Conservation (phyloP, 2,329 filamentous ascomycete species). For the Coniochaeta prunicola region DNA sequence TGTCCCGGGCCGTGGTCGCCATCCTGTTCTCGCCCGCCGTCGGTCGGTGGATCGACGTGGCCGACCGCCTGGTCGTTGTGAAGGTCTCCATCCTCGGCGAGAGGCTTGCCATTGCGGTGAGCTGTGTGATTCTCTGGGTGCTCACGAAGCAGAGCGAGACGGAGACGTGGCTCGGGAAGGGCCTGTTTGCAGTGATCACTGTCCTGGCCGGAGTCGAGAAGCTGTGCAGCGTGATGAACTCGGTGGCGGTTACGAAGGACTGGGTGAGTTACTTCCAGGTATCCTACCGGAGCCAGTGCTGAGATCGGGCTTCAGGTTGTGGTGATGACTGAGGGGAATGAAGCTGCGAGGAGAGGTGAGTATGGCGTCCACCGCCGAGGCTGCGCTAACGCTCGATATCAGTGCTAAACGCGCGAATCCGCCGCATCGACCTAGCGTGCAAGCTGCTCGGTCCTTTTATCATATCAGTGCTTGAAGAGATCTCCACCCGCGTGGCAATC, state of each 20-base stretch:
- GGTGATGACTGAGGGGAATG: conserved; percentile 35
- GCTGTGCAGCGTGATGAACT: conserved; percentile 2
- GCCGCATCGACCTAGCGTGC: conserved; percentile 51
- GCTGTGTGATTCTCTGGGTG: background rate
- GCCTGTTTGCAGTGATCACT: background rate
- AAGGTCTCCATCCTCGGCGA: background rate
- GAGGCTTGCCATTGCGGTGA: background rate
- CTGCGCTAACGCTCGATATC: no score
- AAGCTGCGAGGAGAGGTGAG: conserved; percentile 21
- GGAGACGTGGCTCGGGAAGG: background rate
- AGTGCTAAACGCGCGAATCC: conserved; percentile 45
- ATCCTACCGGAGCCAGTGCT: no score
- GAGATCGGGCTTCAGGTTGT: no score
- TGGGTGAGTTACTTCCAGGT: no score
- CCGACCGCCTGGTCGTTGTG: background rate
- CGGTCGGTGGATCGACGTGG: background rate
- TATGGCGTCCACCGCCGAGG: no score
- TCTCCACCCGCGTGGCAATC: conserved; percentile 37
- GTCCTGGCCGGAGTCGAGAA: conserved; percentile 5
- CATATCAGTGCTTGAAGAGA: conserved; percentile 39
- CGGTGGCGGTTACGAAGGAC: conserved; percentile 53
- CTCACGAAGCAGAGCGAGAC: background rate
- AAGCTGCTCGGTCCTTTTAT: conserved; percentile 47
- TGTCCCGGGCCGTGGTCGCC: background rate
- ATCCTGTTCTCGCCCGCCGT: background rate